Base-by-base conservation (phyloP, 768 basidiomycete genomes). In the Suillus spraguei region DNA sequence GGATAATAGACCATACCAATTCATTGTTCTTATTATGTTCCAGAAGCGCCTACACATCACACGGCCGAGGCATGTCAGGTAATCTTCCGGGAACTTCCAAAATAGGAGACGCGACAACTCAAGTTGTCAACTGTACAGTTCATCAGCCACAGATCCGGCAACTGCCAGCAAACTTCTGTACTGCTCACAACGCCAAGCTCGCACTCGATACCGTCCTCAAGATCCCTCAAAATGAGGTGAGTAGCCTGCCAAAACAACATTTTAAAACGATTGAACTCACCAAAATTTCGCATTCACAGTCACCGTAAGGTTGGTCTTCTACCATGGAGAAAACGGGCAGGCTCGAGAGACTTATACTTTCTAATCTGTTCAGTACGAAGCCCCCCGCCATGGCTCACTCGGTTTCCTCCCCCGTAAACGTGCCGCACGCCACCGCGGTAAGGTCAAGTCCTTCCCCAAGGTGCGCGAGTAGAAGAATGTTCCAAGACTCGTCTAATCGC, bases 391-490 rank as follows among this genome's bases (percentile, higher is more conserved):
- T 81, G 97, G 97, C 75, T 97, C 95, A 68, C 89, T 99, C 72
- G 97, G 95, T 74, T 97, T 95, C 85, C 87, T 98, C 67, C 97
- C 97, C 74, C 88, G 92, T 77, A 99, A 99, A 84, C 89, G 97
- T 74, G 85, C 97, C 62, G 95, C 97, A 69, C 90, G 97, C 76
- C 97, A 98, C 82, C 90, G 97, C 72, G 97, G 97, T 79, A 96
- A 95, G 86, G 95, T 98, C 81, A 99, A 99, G 88, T 88, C 95
- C 68, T 99, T 99, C 91, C 97, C 97, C 75, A 95, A 89, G 90
- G 96, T 94, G 67, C 64, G 88, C 72, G 41, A 44, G 0, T 28
- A 39, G 50, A 47, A n/a, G 22, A 50, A n/a, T 53, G 52, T 49
- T 28, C 38, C 42, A 50, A 56, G n/a, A 54, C 42, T 39, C 41